Base-by-base conservation (phyloP, 192 early-diverging fungal species). In the Pilobolus umbonatus region DNA sequence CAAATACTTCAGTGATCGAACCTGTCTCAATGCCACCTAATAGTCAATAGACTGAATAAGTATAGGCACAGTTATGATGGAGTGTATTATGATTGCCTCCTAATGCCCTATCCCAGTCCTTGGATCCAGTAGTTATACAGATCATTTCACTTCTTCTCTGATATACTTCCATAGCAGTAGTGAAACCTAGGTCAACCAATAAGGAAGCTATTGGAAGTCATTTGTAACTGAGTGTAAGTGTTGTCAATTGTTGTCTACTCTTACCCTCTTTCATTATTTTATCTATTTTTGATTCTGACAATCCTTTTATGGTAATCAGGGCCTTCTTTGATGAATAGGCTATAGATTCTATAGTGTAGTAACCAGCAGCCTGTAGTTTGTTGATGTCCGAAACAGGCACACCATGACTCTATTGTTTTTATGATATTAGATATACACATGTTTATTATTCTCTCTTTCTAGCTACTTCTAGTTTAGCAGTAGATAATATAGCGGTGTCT, bases 1-100 rank as follows among this genome's bases (percentile, higher is more conserved):
- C 96, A 87, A 97, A 98, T 2, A 98, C 74, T 72, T 98, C 96
- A 10, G 96, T 98, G 42, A 98, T 97, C 9, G 90, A 81, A 2
- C 96, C 96, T 0, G 96, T 97, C 60, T 98, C 96, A 36, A 98
- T 85, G 10, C 96, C 96, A 48, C 88, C 81, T 80, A 9, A 32
- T 32, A 3, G 7, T 45, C 6, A 1, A 45, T 21, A 45, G 1
- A 38, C 2, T 8, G 9, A 8, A 45, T 15, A 45, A 19, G 7
- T 45, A 45, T 45, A 45, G 3, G 25, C 25, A 32, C 0, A 32
- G 3, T 31, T 28, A n/a, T 51, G 12, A 29, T 1, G 14, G 25
- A 51, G 10, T n/a, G 12, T 4, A 5, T 34, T 25, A 4, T 25
- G 8, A 29, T 4, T 29, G 24, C 49, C 53, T 24, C 36, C 35